Evolutionary conservation across 768 basidiomycete species (phyloP).

Genomic region (Tremella mesenterica): DNA sequence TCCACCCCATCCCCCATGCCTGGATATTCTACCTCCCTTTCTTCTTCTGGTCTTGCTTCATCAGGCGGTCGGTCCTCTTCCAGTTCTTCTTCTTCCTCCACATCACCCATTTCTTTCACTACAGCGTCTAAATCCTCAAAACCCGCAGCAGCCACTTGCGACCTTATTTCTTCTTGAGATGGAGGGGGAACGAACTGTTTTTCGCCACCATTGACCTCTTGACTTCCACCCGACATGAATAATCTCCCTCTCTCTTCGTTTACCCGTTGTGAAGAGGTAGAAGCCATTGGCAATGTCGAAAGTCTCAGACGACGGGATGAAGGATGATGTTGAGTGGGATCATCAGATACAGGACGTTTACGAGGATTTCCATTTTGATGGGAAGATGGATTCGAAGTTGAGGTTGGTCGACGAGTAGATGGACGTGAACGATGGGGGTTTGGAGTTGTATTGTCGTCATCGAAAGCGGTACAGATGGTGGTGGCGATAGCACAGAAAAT

Average conservation of each 20-base stretch:
- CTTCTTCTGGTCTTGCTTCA: too few relatives aligned
- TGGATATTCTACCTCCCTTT: too few relatives aligned
- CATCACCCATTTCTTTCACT: slow-evolving; percentile 21
- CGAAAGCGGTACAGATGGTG: slow-evolving; percentile 36
- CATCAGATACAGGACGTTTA: background rate
- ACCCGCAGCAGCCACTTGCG: background rate
- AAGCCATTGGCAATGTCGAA: background rate
- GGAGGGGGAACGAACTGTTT: too few relatives aligned
- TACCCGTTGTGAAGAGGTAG: background rate
- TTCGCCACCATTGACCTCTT: background rate
- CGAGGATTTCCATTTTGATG: background rate
- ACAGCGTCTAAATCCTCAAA: slow-evolving; percentile 20
- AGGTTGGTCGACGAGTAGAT: background rate
- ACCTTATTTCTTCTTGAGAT: background rate
- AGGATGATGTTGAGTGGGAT: background rate
- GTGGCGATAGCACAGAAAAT: slow-evolving; percentile 43
- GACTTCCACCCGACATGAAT: slow-evolving; percentile 7
- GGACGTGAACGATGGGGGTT: background rate
- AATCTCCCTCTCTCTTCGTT: background rate
- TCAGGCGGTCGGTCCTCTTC: background rate
- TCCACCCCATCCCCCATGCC: too few relatives aligned
- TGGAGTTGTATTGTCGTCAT: background rate
- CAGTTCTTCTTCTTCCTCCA: slow-evolving; percentile 8
- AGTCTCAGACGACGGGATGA: background rate
- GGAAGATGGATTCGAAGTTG: background rate